Base-by-base conservation (phyloP, 75 land plant genomes). In the Pinus taeda region DNA sequence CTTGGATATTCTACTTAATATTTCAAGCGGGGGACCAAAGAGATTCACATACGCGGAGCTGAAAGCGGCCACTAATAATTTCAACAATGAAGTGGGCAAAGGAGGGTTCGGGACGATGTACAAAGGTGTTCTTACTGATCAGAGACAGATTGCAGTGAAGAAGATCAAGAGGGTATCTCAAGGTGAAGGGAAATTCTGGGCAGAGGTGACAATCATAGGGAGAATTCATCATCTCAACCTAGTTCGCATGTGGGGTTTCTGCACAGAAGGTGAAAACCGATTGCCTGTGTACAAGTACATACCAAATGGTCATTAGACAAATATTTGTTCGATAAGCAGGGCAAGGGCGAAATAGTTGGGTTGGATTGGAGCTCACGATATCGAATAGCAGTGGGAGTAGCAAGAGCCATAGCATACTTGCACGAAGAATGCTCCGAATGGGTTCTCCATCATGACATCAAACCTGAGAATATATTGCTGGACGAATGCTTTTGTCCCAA, bases 91-190 rank as follows among this genome's bases (percentile, higher is more conserved):
- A 11, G 57, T 89, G 45, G 91, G 91, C 0, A 78, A 66, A 49
- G 91, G 91, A n/a, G 89, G 86, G 3, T 89, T 84, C 55, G 89
- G 91, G 29, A 80, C 74, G 11, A 89, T 89, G 14, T 87, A 80
- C 74, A 71, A 39, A 26, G 91, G 91, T 15, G 59, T 80, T 21
- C 64, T 89, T 57, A 42, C 85, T 0, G 91, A 89, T 57, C 81
- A 78, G 21, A 83, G 84, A 0, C 57, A 84, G 15, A 76, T 89
- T 3, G 91, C 91, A 0, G 91, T 89, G 73, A 89, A 89, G 59
- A 73, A 76, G 21, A 71, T 89, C 71, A 78, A 86, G 24, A 77
- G 76, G 15, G 73, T 75, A 3, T 26, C 71, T 0, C 80, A 79
- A 14, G 86, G 89, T 1, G 86, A 89, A 26, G 56, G 74, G 5